Percentiles rank a stretch among this genome's conserved stretches.
These are phyloP conservation scores for Picea sitchensis DNA, from an alignment of 75 land plant genomes.

Conservation along the genomic window DNA sequence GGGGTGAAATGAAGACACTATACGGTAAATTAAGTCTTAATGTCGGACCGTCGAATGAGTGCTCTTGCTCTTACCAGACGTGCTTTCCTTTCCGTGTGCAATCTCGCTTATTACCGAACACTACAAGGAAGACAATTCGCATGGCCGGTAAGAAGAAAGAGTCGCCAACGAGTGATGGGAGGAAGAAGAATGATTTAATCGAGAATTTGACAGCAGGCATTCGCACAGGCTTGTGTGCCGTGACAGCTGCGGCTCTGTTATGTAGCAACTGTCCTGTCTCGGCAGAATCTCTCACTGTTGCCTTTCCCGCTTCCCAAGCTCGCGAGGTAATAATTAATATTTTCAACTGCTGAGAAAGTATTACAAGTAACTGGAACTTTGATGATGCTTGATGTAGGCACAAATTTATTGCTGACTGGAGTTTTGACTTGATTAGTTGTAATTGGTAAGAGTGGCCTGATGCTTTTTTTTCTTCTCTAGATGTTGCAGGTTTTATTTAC, in stretches of 20 bases:
- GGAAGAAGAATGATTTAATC: background rate
- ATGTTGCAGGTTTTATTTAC: no score
- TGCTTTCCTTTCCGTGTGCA: background rate
- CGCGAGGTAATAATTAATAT: slow-evolving; percentile 45
- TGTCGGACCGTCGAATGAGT: background rate
- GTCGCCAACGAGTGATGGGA: background rate
- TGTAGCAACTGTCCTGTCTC: slow-evolving; percentile 31
- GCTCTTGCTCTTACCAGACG: background rate
- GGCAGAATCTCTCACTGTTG: slow-evolving; percentile 67
- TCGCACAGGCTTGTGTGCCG: slow-evolving; percentile 14
- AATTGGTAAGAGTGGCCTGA: no score
- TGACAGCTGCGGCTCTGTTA: slow-evolving; percentile 22
- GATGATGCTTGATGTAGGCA: no score
- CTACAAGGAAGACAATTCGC: background rate
- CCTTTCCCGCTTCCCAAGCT: slow-evolving; percentile 84
- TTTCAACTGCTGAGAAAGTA: background rate
- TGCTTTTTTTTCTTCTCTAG: no score
- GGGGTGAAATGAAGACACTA: no score
- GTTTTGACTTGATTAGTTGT: no score
- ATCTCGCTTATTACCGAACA: background rate
- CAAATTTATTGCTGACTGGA: no score
- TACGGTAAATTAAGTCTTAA: no score
- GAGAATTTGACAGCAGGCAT: background rate
- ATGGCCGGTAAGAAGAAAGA: background rate
- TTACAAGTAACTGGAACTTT: no score